Evolutionary conservation across 2,329 filamentous ascomycete species (phyloP).

Genomic region (Ophiostoma sp.): DNA sequence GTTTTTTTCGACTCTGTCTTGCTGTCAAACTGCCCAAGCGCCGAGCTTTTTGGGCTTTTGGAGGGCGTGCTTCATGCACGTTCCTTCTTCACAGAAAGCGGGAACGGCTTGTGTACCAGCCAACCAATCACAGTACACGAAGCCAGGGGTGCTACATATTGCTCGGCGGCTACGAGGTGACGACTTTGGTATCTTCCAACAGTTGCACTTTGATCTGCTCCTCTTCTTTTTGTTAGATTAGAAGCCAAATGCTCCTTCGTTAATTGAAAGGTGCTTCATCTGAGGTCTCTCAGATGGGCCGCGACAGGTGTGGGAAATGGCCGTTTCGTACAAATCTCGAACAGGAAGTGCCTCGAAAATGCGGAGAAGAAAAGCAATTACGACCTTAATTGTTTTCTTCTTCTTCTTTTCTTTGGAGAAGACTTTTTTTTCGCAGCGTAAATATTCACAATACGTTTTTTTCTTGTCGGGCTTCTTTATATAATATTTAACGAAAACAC

Average conservation of each 20-base stretch:
- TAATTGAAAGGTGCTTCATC: not conserved
- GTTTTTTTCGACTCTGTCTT: not conserved
- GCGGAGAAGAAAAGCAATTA: not conserved
- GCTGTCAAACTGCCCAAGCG: slow-evolving; percentile 10
- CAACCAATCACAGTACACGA: slow-evolving; percentile 24
- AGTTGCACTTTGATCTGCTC: not conserved
- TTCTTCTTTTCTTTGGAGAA: too few species aligned
- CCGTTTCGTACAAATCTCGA: not conserved
- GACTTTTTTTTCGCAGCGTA: too few species aligned
- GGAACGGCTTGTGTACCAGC: not conserved
- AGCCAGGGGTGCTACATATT: not conserved
- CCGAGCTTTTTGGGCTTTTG: not conserved
- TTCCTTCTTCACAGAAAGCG: not conserved
- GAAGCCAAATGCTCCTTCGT: not conserved
- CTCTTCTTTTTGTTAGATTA: not conserved
- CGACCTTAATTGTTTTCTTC: too few species aligned
- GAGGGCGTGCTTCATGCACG: slow-evolving; percentile 10
- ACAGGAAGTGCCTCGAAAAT: not conserved
- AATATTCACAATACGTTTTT: too few species aligned
- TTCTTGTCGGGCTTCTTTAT: too few species aligned
- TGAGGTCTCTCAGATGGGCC: not conserved
- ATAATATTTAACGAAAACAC: too few species aligned
- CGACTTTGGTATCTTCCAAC: not conserved
- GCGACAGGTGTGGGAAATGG: not conserved
- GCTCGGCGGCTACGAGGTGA: slow-evolving; percentile 25